A percentile compares a stretch with the other conserved stretches of the same genome.
These are phyloP conservation scores for Climacium dendroides DNA, from an alignment of 225 moss, liverwort and hornwort species.

Conservation along the genomic window DNA sequence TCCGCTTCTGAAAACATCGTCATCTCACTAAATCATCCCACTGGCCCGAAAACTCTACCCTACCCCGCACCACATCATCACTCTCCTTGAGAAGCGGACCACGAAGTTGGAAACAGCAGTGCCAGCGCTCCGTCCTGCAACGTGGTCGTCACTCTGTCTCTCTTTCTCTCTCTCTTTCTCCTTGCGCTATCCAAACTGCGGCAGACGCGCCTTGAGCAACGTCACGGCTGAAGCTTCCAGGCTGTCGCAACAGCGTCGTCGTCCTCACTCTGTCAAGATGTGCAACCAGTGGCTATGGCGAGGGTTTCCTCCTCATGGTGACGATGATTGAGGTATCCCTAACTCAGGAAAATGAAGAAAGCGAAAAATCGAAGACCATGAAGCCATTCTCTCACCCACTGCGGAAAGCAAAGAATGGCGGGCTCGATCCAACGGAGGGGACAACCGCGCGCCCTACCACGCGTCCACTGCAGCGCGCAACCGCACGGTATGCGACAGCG, in stretches of 20 bases:
- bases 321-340: slow-evolving; percentile 26
- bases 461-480: background rate
- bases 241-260: slow-evolving; percentile 5
- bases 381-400: background rate
- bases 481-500: background rate
- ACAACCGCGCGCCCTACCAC: background rate
- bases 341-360: slow-evolving; percentile 1
- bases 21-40: background rate
- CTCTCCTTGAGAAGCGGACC: background rate
- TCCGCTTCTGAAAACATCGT: background rate
- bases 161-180: background rate
- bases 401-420: slow-evolving; percentile 12
- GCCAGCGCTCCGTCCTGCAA: background rate
- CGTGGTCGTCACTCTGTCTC: background rate
- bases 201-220: background rate
- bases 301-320: slow-evolving; percentile 19
- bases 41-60: background rate
- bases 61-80: slow-evolving; percentile 15
- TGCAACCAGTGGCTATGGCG: slow-evolving; percentile 13
- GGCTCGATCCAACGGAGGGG: background rate
- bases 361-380: background rate
- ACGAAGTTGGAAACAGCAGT: background rate
- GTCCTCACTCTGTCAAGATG: background rate
- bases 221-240: background rate
- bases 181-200: background rate